Base-by-base conservation (phyloP, 2,329 filamentous ascomycete genomes). In the Hymenoscyphus linearis region DNA sequence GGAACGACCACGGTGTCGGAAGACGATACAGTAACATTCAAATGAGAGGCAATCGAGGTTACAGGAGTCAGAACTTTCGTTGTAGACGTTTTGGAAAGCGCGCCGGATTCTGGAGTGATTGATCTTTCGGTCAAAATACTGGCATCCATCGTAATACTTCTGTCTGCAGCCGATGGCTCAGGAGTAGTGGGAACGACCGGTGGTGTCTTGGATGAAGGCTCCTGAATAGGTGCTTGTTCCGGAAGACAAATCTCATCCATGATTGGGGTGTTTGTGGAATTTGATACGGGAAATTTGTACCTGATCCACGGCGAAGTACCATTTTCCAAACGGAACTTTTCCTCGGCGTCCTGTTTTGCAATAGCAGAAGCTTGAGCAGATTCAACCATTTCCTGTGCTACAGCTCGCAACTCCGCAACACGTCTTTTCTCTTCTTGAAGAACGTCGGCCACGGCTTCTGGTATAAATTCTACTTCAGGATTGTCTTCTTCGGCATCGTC, bases 401-500 rank as follows among this genome's bases (percentile, higher is more conserved):
- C 54, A 53, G 54, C 35, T 40, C 63, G 59, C 52, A 67, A 60
- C 52, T 68, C 62, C 27, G 61, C 59, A 50, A 63, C 60, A 18
- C 67, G 56, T 37, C 63, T 66, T 58, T 68, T 65, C 47, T 68
- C 70, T 36, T 72, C 68, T 18, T 74, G 66, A 13, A 71, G 61
- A 13, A 64, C 64, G 25, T 69, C 63, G 25, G 69, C 70, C 16
- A 72, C 74, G 36, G 75, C 72, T 62, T 76, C 74, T 10, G 73
- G 71, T 58, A 74, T 64, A 55, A 66, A 66, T 47, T 66, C 62
- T 25, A 65, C 63, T 31, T 60, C 62, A 36, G 54, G 62, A 34
- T 68, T 63, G 37, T 40, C 64, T 22, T 72, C 68, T 12, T 73
- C 76, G 14, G 78, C 75, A 52, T 81, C 79, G 52, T 78, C 76